A percentile compares a stretch with the other conserved stretches of the same genome.
Conservation (phyloP, 805 yeast species). For the Ogataea methylovora region DNA sequence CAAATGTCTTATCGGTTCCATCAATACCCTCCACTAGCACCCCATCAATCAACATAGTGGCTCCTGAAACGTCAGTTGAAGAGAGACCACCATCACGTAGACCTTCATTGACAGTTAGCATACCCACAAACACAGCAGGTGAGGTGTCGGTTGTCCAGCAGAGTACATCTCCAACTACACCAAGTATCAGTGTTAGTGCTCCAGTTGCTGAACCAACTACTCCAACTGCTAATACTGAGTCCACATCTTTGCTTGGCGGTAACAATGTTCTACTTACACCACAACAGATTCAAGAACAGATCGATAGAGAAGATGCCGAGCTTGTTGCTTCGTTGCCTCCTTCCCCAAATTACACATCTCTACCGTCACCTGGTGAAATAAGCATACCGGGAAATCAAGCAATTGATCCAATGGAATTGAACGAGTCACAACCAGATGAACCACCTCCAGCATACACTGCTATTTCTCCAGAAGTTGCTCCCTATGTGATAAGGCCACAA, state of each 20-base stretch:
- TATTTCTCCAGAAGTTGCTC: constrained; percentile 17
- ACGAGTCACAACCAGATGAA: constrained; percentile 17
- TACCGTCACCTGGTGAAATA: constrained; percentile 18
- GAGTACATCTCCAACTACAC: background rate
- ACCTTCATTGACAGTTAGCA: too few relatives aligned
- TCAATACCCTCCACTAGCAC: too few relatives aligned
- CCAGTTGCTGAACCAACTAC: too few relatives aligned
- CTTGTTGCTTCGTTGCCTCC: constrained; percentile 18
- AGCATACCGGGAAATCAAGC: constrained; percentile 19
- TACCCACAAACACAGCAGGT: background rate
- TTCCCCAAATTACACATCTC: constrained; percentile 21
- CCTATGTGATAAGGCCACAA: constrained; percentile 15
- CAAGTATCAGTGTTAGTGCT: too few relatives aligned
- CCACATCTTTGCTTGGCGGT: too few relatives aligned
- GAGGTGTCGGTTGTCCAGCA: background rate
- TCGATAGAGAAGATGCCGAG: constrained; percentile 13
- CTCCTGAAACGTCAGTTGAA: too few relatives aligned
- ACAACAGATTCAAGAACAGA: constrained; percentile 1
- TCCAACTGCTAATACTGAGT: too few relatives aligned
- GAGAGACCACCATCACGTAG: too few relatives aligned
- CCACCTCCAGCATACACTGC: constrained; percentile 32
- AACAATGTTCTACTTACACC: background rate
- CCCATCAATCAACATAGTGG: too few relatives aligned
- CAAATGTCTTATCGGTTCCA: too few relatives aligned
- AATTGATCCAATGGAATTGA: constrained; percentile 17